Percentiles rank a stretch among this genome's conserved stretches.
Conservation (phyloP, 768 basidiomycete species). For the Leccinum variicolor region DNA sequence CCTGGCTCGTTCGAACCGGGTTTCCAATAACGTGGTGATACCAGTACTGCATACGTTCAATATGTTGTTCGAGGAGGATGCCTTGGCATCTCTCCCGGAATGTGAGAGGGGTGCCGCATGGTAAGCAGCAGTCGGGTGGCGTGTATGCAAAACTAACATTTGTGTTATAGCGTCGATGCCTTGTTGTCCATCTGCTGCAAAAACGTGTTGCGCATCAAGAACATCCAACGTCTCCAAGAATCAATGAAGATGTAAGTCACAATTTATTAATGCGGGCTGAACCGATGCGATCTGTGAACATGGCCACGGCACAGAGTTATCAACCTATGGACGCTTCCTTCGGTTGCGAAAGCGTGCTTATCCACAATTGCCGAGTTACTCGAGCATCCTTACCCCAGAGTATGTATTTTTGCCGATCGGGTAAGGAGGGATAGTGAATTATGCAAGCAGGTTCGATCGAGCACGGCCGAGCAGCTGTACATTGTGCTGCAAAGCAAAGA, state of each 20-base stretch:
- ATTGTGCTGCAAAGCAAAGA: slow-evolving; percentile 70
- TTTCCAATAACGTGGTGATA: slow-evolving; percentile 72
- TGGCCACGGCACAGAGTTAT: slow-evolving; percentile 48
- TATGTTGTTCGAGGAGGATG: slow-evolving; percentile 67
- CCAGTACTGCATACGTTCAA: slow-evolving; percentile 78
- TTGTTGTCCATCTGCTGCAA: slow-evolving; percentile 56
- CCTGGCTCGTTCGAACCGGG: slow-evolving; percentile 50
- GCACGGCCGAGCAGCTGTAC: slow-evolving; percentile 83
- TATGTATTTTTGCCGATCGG: slow-evolving; percentile 34
- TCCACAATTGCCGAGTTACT: slow-evolving; percentile 58
- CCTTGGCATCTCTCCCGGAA: slow-evolving; percentile 47
- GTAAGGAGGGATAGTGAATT: slow-evolving; percentile 5
- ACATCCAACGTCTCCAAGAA: slow-evolving; percentile 72
- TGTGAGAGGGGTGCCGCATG: slow-evolving; percentile 45
- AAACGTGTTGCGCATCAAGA: slow-evolving; percentile 72
- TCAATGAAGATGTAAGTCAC: slow-evolving; percentile 77
- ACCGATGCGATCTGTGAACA: slow-evolving; percentile 10
- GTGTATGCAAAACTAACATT: slow-evolving; percentile 8
- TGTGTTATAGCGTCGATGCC: slow-evolving; percentile 43
- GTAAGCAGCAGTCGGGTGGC: slow-evolving; percentile 38
- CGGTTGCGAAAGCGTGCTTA: slow-evolving; percentile 41
- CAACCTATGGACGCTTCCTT: slow-evolving; percentile 54
- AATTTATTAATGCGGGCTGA: slow-evolving; percentile 24
- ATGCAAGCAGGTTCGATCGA: slow-evolving; percentile 61
- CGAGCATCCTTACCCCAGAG: slow-evolving; percentile 76